These are phyloP conservation scores for Ormosia emarginata DNA, from an alignment of 306 rosid species.

Conservation along the genomic window DNA sequence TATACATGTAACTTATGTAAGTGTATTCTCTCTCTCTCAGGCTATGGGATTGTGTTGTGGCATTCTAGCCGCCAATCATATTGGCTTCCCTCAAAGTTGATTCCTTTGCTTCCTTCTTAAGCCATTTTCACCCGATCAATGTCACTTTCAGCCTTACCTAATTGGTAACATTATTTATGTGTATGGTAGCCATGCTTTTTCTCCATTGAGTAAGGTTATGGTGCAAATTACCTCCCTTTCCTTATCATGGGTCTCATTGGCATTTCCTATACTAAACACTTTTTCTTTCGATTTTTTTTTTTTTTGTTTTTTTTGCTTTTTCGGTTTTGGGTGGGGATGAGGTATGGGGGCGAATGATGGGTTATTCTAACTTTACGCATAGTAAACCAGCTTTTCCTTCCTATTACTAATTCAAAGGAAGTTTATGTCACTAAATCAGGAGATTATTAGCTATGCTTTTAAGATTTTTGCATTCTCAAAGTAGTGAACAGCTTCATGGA, in stretches of 20 bases:
- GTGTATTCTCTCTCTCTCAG: conserved; percentile 26
- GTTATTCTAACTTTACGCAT: background rate
- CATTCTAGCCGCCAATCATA: conserved; percentile 44
- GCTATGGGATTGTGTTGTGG: conserved; percentile 31
- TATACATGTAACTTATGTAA: background rate
- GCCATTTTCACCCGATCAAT: conserved; percentile 52
- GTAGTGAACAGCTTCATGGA: background rate
- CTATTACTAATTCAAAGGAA: background rate
- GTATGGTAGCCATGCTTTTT: conserved; percentile 4
- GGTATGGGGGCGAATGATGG: background rate
- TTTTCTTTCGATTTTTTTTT: background rate
- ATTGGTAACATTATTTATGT: conserved; percentile 25
- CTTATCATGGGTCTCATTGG: conserved; percentile 3
- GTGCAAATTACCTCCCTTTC: conserved; percentile 22
- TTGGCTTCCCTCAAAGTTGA: conserved; percentile 45
- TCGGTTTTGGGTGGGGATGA: background rate
- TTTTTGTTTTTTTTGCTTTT: background rate
- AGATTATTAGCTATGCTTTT: conserved; percentile 13
- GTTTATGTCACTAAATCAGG: background rate
- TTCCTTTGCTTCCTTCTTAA: conserved; percentile 79
- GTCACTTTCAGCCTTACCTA: conserved; percentile 42
- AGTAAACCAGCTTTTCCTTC: background rate
- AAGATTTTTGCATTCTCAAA: background rate
- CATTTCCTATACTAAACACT: background rate
- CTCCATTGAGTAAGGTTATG: conserved; percentile 11